Percentiles rank a stretch among this genome's conserved stretches.
These are phyloP conservation scores for Curvularia lunata DNA, from an alignment of 2,329 filamentous ascomycete species.

Conservation along the genomic window DNA sequence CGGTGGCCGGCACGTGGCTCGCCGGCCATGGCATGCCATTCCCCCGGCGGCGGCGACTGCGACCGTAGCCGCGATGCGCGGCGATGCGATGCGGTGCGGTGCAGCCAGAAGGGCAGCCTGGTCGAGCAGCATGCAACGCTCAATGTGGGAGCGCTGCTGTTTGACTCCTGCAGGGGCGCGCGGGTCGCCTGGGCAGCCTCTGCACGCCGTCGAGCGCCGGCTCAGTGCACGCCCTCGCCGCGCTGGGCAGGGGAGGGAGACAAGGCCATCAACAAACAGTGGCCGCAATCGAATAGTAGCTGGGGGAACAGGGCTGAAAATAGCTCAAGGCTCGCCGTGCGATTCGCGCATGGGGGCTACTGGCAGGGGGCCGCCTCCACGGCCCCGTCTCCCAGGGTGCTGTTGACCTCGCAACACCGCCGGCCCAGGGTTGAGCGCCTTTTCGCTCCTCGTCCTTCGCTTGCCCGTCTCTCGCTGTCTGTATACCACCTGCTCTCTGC, in stretches of 20 bases:
- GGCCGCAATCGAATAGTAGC: neutral
- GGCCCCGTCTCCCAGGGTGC: slow-evolving; percentile 15
- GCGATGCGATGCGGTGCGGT: neutral
- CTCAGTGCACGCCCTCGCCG: neutral
- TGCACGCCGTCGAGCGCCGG: slow-evolving; percentile 3
- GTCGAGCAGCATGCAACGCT: neutral
- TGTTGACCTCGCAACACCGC: slow-evolving; percentile 38
- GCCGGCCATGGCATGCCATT: neutral
- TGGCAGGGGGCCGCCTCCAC: slow-evolving; percentile 20
- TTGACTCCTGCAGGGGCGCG: neutral
- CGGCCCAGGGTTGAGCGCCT: slow-evolving; percentile 11
- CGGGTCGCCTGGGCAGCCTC: neutral
- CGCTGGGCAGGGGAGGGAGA: neutral
- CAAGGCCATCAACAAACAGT: slow-evolving; percentile 1
- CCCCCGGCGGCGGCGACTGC: too few species aligned
- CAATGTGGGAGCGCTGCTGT: neutral
- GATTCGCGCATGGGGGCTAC: slow-evolving; percentile 12
- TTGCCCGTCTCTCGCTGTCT: slow-evolving; percentile 18
- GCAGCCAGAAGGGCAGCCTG: neutral
- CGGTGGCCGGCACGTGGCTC: neutral
- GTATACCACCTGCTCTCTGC: neutral
- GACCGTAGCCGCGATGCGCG: neutral
- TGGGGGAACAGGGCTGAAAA: slow-evolving; percentile 21
- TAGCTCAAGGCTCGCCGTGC: slow-evolving; percentile 16
- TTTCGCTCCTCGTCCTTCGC: slow-evolving; percentile 30